Evolutionary conservation across 1,284 basidiomycete species (phyloP).

Genomic region (Bjerkandera adusta): DNA sequence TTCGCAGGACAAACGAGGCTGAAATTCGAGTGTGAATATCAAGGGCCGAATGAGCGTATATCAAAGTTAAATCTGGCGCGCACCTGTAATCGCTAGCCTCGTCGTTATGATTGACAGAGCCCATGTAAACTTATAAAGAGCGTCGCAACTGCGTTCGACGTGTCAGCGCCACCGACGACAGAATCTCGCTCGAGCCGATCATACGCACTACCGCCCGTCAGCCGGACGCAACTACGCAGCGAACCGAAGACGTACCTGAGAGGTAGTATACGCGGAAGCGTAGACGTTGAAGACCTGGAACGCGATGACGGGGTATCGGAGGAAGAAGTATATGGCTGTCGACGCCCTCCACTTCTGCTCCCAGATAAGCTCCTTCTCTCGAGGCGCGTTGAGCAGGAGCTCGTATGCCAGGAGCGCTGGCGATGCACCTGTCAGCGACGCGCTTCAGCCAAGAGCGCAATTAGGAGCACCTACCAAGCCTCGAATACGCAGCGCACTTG

Average conservation of each 20-base stretch:
- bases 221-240: background rate
- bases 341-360: conserved; percentile 7
- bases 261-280: background rate
- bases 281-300: conserved; percentile 13
- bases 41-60: background rate
- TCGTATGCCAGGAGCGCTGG: conserved; percentile 12
- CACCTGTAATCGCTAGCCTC: conserved; percentile 13
- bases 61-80: background rate
- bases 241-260: conserved; percentile 4
- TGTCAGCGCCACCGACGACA: background rate
- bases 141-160: conserved; percentile 14
- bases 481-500: conserved; percentile 12
- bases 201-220: background rate
- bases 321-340: conserved; percentile 10
- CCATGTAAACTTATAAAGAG: conserved; percentile 11
- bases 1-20: conserved; percentile 12
- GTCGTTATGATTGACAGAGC: conserved; percentile 9
- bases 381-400: conserved; percentile 5
- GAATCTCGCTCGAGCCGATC: background rate
- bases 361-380: conserved; percentile 11
- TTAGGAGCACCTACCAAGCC: conserved; percentile 2
- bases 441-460: background rate
- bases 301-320: conserved; percentile 12
- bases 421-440: background rate
- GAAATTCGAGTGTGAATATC: background rate